Base-by-base conservation (phyloP, 495 filamentous ascomycete species). In the Penicillium herquei region DNA sequence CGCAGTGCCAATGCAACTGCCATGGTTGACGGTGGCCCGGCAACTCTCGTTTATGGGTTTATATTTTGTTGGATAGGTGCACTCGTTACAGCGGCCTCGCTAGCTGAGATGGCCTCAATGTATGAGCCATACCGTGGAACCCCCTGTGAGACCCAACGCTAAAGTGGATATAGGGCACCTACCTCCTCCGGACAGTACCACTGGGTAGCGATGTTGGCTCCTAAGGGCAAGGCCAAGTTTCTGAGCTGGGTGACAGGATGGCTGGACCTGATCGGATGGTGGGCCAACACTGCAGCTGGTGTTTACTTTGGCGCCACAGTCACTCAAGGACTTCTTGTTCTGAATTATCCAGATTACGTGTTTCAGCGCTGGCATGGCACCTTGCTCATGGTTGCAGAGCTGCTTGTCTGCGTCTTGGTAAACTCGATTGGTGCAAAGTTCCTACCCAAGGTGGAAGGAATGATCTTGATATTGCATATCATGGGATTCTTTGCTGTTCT, bases 401-500 rank as follows among this genome's bases (percentile, higher is more conserved):
- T n/a, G 5, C 7, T 42, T 7, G 6, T 17, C 16, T 42, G 6
- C n/a, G 12, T 42, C n/a, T 42, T n/a, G 6, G 13, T 79, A 60
- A 83, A 81, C 58, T 64, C 67, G 0, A 41, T 74, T 7, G 62
- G 70, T 6, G 70, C 75, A 37, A 71, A 58, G 7, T 16, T 70
- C 1, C 62, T 83, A 17, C 73, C 77, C 7, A 66, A 64, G 17
- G 67, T 80, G 16, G 79, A 84, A 51, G 67, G 64, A 2, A 52
- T 75, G 1, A 71, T 82, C 8, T 63, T 84, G 6, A 62, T 81
- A 16, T 43, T 83, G 9, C 79, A 84, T 34, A 58, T 84, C 1
- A 53, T 77, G 3, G 80, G 77, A 0, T 82, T 81, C 55, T 77
- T 84, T n/a, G 80, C 69, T 8, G 71, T 84, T 11, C 55, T 84